phyloP scores from a whole-genome alignment of 2,329 filamentous ascomycete species.

The Sphaerulina vaccinii region DNA sequence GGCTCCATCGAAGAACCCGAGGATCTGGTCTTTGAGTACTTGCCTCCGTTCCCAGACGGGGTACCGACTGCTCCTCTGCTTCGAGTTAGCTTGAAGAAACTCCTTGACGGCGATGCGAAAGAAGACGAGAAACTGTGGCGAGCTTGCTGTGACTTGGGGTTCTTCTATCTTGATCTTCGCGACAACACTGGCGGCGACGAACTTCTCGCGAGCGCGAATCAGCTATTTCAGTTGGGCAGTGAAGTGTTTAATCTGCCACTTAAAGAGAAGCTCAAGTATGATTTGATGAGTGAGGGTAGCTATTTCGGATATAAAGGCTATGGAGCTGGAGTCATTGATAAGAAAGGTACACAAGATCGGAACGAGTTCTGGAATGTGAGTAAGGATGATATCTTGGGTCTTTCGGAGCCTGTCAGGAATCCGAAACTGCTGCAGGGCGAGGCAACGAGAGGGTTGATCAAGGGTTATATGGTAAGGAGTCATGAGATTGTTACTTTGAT shows the following conservation, averaged over 20 bases:
- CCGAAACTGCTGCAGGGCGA: conserved; percentile 43
- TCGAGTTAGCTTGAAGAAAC: conserved; percentile 42
- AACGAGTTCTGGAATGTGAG: conserved; percentile 59
- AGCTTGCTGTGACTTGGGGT: conserved; percentile 47
- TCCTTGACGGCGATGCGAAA: conserved; percentile 38
- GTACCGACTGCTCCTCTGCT: conserved; percentile 47
- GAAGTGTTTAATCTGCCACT: conserved; percentile 50
- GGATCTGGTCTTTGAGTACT: conserved; percentile 16
- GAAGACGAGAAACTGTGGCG: conserved; percentile 41
- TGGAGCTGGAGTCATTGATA: conserved; percentile 45
- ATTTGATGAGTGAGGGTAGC: conserved; percentile 50
- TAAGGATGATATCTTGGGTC: conserved; percentile 53
- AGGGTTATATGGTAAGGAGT: conserved; percentile 46
- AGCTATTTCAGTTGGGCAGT: conserved; percentile 48
- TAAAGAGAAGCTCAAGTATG: conserved; percentile 56
- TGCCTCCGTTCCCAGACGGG: conserved; percentile 44
- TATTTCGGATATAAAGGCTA: conserved; percentile 52
- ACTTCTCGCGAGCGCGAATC: conserved; percentile 46
- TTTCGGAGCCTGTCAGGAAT: conserved; percentile 37
- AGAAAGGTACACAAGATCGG: conserved; percentile 49
- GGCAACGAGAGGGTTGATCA: conserved; percentile 39
- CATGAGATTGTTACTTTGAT: conserved; percentile 50
- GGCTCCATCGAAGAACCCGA: conserved; percentile 13
- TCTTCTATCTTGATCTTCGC: conserved; percentile 57
- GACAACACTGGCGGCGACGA: conserved; percentile 36